phyloP scores from a whole-genome alignment of 208 protist genomes.

The Naegleria fowleri region DNA sequence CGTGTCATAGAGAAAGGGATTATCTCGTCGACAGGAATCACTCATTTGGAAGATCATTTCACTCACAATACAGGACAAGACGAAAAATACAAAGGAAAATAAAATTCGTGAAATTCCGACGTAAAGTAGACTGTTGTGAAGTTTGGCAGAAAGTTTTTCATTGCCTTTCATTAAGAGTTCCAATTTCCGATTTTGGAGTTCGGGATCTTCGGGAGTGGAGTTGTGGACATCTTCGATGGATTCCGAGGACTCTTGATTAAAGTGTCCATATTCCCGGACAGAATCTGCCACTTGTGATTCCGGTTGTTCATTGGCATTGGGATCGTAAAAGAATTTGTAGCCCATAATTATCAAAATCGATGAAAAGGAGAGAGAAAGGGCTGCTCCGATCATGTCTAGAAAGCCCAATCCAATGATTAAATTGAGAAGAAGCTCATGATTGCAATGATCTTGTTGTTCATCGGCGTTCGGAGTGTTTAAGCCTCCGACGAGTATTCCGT shows the following conservation, averaged over 20 bases:
- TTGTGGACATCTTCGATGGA: neutral
- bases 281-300: too few species aligned
- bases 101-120: neutral
- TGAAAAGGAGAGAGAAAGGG: neutral
- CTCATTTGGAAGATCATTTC: neutral
- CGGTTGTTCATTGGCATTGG: neutral
- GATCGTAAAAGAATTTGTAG: neutral
- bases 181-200: neutral
- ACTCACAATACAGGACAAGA: neutral
- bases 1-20: neutral
- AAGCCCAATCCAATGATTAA: neutral
- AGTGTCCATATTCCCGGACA: neutral
- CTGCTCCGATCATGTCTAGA: neutral
- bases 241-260: neutral
- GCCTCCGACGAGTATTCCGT: neutral
- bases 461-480: neutral
- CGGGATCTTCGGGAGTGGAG: neutral
- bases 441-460: neutral
- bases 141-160: neutral
- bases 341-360: neutral
- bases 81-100: neutral
- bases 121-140: neutral
- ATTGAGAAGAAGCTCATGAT: neutral
- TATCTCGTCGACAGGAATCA: neutral
- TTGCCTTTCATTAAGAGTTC: too few species aligned